These are phyloP conservation scores for Candida tallmaniae DNA, from an alignment of 805 yeast species.

Conservation along the genomic window DNA sequence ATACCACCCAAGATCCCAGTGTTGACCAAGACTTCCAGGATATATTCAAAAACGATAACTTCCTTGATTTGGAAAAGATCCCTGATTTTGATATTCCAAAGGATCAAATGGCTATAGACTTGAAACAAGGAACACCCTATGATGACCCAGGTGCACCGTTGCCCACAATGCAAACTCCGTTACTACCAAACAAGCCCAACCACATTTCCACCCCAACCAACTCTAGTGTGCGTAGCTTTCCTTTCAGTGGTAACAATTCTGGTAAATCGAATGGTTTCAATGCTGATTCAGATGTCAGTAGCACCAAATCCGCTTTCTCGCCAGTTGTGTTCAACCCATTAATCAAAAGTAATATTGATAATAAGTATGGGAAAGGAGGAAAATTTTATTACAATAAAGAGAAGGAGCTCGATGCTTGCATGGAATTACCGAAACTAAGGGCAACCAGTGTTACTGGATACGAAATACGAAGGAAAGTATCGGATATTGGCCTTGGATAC, in stretches of 20 bases:
- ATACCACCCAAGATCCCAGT: not conserved
- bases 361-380: slow-evolving; percentile 87
- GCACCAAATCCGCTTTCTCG: slow-evolving; percentile 60
- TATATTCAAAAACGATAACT: slow-evolving; percentile 3
- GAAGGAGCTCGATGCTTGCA: slow-evolving; percentile 16
- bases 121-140: slow-evolving; percentile 40
- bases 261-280: not conserved
- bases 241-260: not conserved
- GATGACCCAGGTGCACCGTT: slow-evolving; percentile 84
- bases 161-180: slow-evolving; percentile 52
- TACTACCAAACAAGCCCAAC: slow-evolving; percentile 22
- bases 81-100: slow-evolving; percentile 48
- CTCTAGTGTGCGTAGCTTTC: not conserved
- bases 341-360: slow-evolving; percentile 70
- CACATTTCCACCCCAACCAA: slow-evolving; percentile 1
- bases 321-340: slow-evolving; percentile 80
- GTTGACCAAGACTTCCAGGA: slow-evolving; percentile 3
- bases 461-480: slow-evolving; percentile 9
- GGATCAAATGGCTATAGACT: slow-evolving; percentile 48
- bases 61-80: not conserved
- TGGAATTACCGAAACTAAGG: slow-evolving; percentile 19
- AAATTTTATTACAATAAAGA: slow-evolving; percentile 64
- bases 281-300: slow-evolving; percentile 7
- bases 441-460: slow-evolving; percentile 34
- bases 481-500: slow-evolving; percentile 10